Conservation (phyloP, 1,284 basidiomycete species). For the Kwoniella shivajii region DNA sequence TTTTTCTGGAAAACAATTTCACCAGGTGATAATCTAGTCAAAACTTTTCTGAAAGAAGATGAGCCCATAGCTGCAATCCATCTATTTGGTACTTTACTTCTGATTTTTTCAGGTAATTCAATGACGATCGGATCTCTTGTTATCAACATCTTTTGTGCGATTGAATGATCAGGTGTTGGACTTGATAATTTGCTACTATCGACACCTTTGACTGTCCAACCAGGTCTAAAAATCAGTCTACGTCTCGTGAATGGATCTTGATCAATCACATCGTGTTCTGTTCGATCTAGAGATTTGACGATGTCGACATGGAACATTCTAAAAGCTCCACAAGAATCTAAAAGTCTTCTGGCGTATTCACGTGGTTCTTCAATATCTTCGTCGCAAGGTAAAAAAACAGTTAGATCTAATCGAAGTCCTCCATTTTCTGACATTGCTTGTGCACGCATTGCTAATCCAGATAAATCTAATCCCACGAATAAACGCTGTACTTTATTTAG, state of each 20-base stretch:
- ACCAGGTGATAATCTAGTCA: slow-evolving; percentile 9
- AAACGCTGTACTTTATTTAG: slow-evolving; percentile 16
- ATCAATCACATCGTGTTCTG: slow-evolving; percentile 5
- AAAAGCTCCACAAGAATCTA: slow-evolving; percentile 5
- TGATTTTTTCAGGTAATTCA: neutral
- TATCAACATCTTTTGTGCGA: slow-evolving; percentile 2
- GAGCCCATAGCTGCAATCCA: neutral
- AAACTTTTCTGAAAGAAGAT: neutral
- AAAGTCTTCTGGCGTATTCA: neutral
- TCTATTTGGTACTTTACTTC: neutral
- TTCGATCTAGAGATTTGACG: neutral
- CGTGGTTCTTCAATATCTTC: neutral
- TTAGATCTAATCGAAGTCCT: slow-evolving; percentile 15
- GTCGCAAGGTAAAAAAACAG: slow-evolving; percentile 16
- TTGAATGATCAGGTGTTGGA: slow-evolving; percentile 5
- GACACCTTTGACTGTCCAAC: slow-evolving; percentile 17
- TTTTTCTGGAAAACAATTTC: slow-evolving; percentile 13
- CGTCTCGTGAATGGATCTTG: slow-evolving; percentile 9
- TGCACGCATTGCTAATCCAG: slow-evolving; percentile 17
- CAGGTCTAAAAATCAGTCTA: slow-evolving; percentile 21
- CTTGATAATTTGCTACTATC: neutral
- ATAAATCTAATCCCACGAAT: slow-evolving; percentile 18
- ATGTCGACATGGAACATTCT: slow-evolving; percentile 10
- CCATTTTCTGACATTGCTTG: slow-evolving; percentile 13
- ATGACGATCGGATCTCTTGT: slow-evolving; percentile 1